A percentile compares a stretch with the other conserved stretches of the same genome.
Conservation (phyloP, 768 basidiomycete species). For the Obba rivulosa region DNA sequence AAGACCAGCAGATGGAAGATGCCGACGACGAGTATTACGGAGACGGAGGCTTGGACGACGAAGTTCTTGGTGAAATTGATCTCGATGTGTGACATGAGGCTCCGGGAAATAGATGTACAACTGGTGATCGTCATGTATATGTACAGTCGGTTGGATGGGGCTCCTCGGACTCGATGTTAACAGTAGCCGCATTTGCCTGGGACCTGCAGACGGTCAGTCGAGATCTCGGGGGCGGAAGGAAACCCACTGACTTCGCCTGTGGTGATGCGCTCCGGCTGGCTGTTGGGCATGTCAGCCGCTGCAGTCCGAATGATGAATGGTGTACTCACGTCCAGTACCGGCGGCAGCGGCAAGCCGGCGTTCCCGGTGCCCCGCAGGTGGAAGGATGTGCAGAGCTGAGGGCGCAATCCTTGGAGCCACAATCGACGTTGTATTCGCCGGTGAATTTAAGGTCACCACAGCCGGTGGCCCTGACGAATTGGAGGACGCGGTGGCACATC, state of each 20-base stretch:
- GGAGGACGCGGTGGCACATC: constrained; percentile 66
- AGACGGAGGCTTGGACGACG: constrained; percentile 28
- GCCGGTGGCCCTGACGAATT: constrained; percentile 40
- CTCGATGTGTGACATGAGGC: constrained; percentile 17
- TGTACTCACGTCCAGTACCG: constrained; percentile 48
- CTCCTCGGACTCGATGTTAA: neutral
- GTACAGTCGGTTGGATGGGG: neutral
- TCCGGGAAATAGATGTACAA: constrained; percentile 3
- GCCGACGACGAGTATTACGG: constrained; percentile 54
- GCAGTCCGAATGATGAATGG: constrained; percentile 1
- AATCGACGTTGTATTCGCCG: constrained; percentile 47
- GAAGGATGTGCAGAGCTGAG: constrained; percentile 46
- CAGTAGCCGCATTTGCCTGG: constrained; percentile 13
- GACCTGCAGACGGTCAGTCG: constrained; percentile 2
- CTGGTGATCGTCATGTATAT: neutral
- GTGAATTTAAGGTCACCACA: constrained; percentile 54
- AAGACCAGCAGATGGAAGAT: constrained; percentile 19
- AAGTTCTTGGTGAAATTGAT: constrained; percentile 22
- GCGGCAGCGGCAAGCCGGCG: constrained; percentile 35
- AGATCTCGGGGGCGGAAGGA: constrained; percentile 1
- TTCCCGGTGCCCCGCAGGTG: constrained; percentile 31
- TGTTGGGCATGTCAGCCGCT: constrained; percentile 4
- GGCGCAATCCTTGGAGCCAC: constrained; percentile 37
- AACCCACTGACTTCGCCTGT: constrained; percentile 35
- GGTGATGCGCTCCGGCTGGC: constrained; percentile 49